Evolutionary conservation across 116 monocot species (phyloP), one percentile per base, ranked within the genome.

Genomic region (Dioscorea cayenensis): DNA sequence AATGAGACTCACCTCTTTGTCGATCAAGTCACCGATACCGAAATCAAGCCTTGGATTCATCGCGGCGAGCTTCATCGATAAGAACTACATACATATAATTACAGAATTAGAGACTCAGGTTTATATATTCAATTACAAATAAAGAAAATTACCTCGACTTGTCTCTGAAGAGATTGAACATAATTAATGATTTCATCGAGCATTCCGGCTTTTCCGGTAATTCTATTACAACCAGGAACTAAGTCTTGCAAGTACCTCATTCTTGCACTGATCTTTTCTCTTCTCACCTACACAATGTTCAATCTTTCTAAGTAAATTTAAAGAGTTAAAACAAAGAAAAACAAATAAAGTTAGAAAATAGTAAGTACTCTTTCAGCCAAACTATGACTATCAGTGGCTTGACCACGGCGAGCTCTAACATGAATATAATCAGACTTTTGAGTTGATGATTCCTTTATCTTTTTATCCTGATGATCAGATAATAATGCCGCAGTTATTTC

Each of bases 101-200:
- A 68, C 22, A 68, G n/a, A 1, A n/a, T 32, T 3, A 32, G 32
- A 32, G 32, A 32, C 32, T 32, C 32, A 32, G 4, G 4, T 32
- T 32, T 32, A 32, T 32, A 4, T 32, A 32, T 32, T 32, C 32
- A 32, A 4, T 32, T 32, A 32, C 32, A 32, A 32, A 32, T 32
- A 32, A 32, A 32, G 32, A 32, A 4, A 43, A 27, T 4, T 84
- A 90, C 90, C 84, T 90, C 90, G 7, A 87, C 84, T 80, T 90
- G 90, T 71, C 78, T 84, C 61, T 90, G 90, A 28, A 90, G 87
- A 20, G 84, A 87, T 52, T 84, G 90, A 2, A 89, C 89, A 69
- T 89, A 89, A 64, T 89, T 86, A 65, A 89, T 89, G 55, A 89
- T 89, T 74, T 89, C 83, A 36, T 89, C 89, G 13, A 89, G 89